Evolutionary conservation across 257 asterid genomes (phyloP), one percentile per base, ranked within the genome.

Genomic region (Plectranthus barbatus): DNA sequence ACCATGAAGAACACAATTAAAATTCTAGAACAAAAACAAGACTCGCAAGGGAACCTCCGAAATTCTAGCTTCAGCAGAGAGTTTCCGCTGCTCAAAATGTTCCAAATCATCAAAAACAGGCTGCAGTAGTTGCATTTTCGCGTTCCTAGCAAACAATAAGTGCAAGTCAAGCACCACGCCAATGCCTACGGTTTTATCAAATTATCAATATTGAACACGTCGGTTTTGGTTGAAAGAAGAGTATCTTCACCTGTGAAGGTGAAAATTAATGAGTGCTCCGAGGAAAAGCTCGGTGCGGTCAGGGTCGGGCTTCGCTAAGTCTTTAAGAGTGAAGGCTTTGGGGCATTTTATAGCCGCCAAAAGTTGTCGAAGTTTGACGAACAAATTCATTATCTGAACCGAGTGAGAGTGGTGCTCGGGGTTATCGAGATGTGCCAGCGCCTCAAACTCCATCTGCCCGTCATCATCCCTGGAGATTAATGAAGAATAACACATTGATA

Each of bases 361-460:
- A 19, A 81, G 21, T 11, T 75, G 74, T 24, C 80, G 80, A 55
- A 85, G 61, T 58, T 78, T 82, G 62, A 74, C 68, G 62, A 49
- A 80, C 78, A 93, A 53, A 79, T 85, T 83, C 70, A 81, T 70
- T 48, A 75, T 15, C 34, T 66, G 88, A 60, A 84, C 68, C 21
- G 97, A 71, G 55, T 83, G 85, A 11, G 74, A 60, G 33, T 93
- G 99, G 39, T 68, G 57, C n/a, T 93, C 97, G 17, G 96, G 95
- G 67, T 85, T 89, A 59, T 90, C 95, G 5, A 93, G 74, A 71
- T 69, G 83, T 79, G 84, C 88, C 72, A 89, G 75, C 47, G 91
- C 96, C 53, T 77, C 89, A 53, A 93, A 93, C 66, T 87, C 96
- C 76, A 87, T 77, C 67, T 87, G 87, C 55, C 75, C 93, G 37